Evolutionary conservation across 2,329 filamentous ascomycete genomes (phyloP).

Genomic region (Xylariales sp.): DNA sequence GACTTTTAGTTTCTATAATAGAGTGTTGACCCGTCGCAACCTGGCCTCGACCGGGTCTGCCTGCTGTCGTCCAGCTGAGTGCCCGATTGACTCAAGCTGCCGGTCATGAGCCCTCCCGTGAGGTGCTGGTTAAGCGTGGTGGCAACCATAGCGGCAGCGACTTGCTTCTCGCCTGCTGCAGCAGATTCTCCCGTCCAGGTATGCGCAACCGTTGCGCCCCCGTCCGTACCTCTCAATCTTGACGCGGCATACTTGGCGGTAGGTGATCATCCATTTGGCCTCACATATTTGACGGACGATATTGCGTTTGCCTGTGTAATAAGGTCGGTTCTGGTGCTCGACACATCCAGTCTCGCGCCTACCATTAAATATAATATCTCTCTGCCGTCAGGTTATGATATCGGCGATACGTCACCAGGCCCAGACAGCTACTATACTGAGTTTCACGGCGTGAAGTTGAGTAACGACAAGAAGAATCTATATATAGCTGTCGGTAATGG

Average conservation of each 20-base stretch:
- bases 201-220: neutral
- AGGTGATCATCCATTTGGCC: neutral
- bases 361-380: neutral
- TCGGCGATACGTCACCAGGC: neutral
- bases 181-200: no score
- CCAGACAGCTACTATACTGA: neutral
- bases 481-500: neutral
- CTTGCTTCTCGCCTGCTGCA: no score
- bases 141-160: no score
- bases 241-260: neutral
- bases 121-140: no score
- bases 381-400: neutral
- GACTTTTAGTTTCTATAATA: no score
- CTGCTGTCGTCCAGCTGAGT: no score
- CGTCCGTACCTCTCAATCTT: neutral
- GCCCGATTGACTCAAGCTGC: no score
- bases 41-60: no score
- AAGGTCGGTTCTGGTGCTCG: neutral
- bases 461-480: neutral
- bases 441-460: neutral
- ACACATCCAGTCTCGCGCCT: neutral
- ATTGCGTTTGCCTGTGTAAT: neutral
- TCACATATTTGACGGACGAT: neutral
- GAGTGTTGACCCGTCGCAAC: no score
- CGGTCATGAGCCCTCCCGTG: no score